These are phyloP conservation scores for Sesbania bispinosa DNA, from an alignment of 306 rosid genomes.

Conservation along the genomic window DNA sequence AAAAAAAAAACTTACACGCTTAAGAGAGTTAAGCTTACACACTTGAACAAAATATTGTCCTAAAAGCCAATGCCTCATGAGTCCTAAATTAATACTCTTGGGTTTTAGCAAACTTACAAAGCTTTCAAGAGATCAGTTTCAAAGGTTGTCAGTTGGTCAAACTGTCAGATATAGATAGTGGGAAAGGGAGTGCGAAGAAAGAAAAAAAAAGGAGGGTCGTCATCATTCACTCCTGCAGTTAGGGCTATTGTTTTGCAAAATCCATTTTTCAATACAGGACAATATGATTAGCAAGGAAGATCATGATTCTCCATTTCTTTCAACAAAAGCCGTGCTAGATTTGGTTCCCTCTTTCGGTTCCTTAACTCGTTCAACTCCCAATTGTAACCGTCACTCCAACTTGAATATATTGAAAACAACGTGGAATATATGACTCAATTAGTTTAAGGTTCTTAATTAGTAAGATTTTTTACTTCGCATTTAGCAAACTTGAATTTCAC, in stretches of 20 bases:
- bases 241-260: not conserved
- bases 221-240: not conserved
- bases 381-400: not conserved
- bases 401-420: not conserved
- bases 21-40: too few relatives aligned
- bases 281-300: conserved; percentile 9
- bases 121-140: not conserved
- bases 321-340: conserved; percentile 12
- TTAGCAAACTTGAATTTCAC: too few relatives aligned
- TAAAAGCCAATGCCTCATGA: too few relatives aligned
- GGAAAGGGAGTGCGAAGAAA: not conserved
- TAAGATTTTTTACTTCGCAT: not conserved
- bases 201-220: not conserved
- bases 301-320: conserved; percentile 18
- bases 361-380: not conserved
- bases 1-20: too few relatives aligned
- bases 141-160: not conserved
- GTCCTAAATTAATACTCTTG: too few relatives aligned
- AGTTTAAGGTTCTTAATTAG: not conserved
- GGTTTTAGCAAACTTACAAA: not conserved
- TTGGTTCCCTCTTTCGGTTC: not conserved
- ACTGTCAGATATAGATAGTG: not conserved
- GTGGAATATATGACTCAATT: not conserved
- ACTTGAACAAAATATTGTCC: too few relatives aligned
- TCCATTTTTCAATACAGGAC: not conserved